Evolutionary conservation across 768 basidiomycete species (phyloP).

Genomic region (Psilocybe azurescens): DNA sequence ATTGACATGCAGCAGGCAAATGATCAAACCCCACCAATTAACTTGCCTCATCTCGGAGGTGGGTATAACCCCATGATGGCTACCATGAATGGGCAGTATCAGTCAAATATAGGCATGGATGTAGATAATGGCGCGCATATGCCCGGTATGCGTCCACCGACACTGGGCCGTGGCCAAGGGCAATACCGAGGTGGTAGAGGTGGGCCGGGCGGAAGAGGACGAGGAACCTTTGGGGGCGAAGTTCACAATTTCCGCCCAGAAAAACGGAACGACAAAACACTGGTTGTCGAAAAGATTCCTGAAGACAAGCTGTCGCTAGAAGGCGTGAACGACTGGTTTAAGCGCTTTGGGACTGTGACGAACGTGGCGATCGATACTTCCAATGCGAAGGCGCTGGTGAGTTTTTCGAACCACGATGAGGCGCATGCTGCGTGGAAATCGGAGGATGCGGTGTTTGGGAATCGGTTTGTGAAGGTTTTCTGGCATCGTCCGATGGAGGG

Average conservation of each 20-base stretch:
- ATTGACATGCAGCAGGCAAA: constrained; percentile 25
- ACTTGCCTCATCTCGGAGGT: constrained; percentile 10
- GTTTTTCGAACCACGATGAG: constrained; percentile 82
- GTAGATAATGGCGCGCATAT: constrained; percentile 19
- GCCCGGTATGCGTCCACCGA: constrained; percentile 41
- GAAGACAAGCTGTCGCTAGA: constrained; percentile 80
- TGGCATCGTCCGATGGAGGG: constrained; percentile 96
- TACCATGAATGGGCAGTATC: constrained; percentile 18
- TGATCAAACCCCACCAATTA: constrained; percentile 16
- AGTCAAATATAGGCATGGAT: constrained; percentile 24
- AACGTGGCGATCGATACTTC: constrained; percentile 87
- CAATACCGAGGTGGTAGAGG: constrained; percentile 46
- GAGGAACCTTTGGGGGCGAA: constrained; percentile 66
- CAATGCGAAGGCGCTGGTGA: constrained; percentile 83
- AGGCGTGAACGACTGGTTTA: constrained; percentile 87
- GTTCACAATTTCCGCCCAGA: constrained; percentile 71
- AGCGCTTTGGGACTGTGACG: constrained; percentile 89
- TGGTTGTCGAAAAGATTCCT: constrained; percentile 96
- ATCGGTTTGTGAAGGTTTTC: constrained; percentile 94
- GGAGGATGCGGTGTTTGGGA: constrained; percentile 93
- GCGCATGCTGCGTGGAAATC: constrained; percentile 91
- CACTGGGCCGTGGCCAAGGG: constrained; percentile 26
- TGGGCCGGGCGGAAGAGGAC: constrained; percentile 44
- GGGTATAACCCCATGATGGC: constrained; percentile 17
- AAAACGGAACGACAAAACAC: constrained; percentile 73